phyloP scores from a whole-genome alignment of 2,329 filamentous ascomycete genomes.

The Rhynchosporium graminicola region DNA sequence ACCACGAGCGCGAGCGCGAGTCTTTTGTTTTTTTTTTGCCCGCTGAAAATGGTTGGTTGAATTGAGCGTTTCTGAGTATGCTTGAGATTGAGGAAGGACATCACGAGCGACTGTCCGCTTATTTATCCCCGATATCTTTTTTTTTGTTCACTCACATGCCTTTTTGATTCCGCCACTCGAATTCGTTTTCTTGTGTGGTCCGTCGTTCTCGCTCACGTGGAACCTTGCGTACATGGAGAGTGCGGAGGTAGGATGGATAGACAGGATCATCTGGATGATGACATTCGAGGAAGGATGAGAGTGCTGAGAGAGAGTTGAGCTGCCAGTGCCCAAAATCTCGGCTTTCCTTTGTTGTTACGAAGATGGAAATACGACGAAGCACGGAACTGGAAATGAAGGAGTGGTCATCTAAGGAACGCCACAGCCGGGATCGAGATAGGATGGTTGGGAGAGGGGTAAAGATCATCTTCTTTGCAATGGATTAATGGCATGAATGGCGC shows the following conservation, averaged over 20 bases:
- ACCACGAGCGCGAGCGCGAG: slow-evolving; percentile 25
- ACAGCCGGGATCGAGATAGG: neutral
- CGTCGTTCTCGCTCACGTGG: too few relatives aligned
- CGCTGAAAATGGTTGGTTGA: neutral
- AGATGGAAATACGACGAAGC: neutral
- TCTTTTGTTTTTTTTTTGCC: neutral
- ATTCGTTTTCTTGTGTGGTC: too few relatives aligned
- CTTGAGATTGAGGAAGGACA: too few relatives aligned
- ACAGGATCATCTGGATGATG: too few relatives aligned
- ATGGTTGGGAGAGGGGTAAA: neutral
- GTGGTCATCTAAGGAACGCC: neutral
- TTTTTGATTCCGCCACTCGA: too few relatives aligned
- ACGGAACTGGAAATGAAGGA: neutral
- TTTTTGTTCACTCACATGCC: too few relatives aligned
- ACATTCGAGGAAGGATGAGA: neutral
- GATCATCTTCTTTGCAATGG: too few relatives aligned
- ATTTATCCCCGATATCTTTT: too few relatives aligned
- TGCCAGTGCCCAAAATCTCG: neutral
- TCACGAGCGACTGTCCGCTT: too few relatives aligned
- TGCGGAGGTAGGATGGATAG: too few relatives aligned
- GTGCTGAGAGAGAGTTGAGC: neutral
- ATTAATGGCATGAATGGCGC: neutral
- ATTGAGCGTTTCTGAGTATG: neutral
- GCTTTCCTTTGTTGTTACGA: neutral
- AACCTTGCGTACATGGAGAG: too few relatives aligned